Conservation (phyloP, 768 basidiomycete species). For the Suillus fuscotomentosus region DNA sequence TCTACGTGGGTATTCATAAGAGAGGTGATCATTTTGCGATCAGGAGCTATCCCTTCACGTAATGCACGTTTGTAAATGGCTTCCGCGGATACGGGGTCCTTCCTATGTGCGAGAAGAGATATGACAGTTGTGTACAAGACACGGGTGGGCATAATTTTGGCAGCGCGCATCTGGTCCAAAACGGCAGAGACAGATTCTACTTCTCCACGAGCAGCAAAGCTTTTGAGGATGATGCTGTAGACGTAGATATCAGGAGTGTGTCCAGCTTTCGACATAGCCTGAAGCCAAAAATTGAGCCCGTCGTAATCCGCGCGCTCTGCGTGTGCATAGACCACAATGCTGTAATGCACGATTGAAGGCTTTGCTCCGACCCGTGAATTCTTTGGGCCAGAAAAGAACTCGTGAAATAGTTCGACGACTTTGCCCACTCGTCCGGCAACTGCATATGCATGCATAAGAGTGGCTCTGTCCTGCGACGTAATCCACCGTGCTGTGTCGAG, state of each 20-base stretch:
- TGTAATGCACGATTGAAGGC: constrained; percentile 53
- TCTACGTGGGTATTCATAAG: constrained; percentile 85
- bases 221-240: constrained; percentile 60
- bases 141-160: constrained; percentile 44
- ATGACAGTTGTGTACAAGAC: constrained; percentile 69
- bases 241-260: constrained; percentile 52
- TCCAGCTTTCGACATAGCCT: constrained; percentile 46
- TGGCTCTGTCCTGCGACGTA: constrained; percentile 32
- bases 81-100: constrained; percentile 66
- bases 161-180: constrained; percentile 60
- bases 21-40: constrained; percentile 61
- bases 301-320: constrained; percentile 44
- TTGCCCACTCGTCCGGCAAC: constrained; percentile 38
- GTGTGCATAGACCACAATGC: constrained; percentile 54
- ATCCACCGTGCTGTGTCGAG: constrained; percentile 32
- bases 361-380: constrained; percentile 29
- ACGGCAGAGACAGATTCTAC: constrained; percentile 47
- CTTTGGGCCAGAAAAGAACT: constrained; percentile 46
- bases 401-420: constrained; percentile 50
- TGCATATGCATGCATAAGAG: constrained; percentile 58
- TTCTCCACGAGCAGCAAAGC: constrained; percentile 55
- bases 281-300: constrained; percentile 55
- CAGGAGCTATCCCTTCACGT: constrained; percentile 58
- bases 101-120: constrained; percentile 57
- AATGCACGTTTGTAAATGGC: constrained; percentile 64